Base-by-base conservation (phyloP, 2,329 filamentous ascomycete species). In the Atkinsonella hypoxylon region DNA sequence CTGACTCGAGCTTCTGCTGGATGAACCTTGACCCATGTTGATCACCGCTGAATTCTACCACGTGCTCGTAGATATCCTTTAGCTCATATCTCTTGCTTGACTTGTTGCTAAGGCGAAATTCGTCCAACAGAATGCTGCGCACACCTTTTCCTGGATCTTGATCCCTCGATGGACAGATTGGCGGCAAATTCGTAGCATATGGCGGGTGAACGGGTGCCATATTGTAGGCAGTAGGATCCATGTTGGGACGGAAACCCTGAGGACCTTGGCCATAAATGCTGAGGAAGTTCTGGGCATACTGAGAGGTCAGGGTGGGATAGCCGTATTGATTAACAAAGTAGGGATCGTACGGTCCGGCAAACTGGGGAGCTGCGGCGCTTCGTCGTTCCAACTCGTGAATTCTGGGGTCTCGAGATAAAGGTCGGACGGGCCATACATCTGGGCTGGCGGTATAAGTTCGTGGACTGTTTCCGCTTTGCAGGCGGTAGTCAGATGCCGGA, bases 11-110 rank as follows among this genome's bases (percentile, higher is more conserved):
- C 67, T 95, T 96, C 58, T 85, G 81, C 63, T 98, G 93, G 53
- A 98, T 95, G 65, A 96, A 96, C 1, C 93, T 82, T 1, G 93
- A 98, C 1, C 90, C 93, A 59, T 95, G 85, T 64, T 97, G 93
- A 62, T 98, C 93, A 15, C 93, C 91, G 59, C 88, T 90, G 66
- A 97, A 97, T 63, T 96, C 91, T 0, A 95, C 89, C 38, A 97
- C 80, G 61, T 95, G 82, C 50, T 79, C 79, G 63, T 87, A 91
- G 42, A 97, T 91, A 56, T 95, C 87, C 76, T 87, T 90, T 10
- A 98, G 74, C 59, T 95, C 89, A 61, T 82, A 95, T 17, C 82
- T 79, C 64, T 73, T 77, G 64, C 76, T 89, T 0, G 78, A 79
- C 65, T 89, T 94, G 57, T 76, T 78, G 60, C 82, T 86, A 11